Evolutionary conservation across 1,139 yeast genomes (phyloP).

Genomic region (Pichia sorboxylosa): DNA sequence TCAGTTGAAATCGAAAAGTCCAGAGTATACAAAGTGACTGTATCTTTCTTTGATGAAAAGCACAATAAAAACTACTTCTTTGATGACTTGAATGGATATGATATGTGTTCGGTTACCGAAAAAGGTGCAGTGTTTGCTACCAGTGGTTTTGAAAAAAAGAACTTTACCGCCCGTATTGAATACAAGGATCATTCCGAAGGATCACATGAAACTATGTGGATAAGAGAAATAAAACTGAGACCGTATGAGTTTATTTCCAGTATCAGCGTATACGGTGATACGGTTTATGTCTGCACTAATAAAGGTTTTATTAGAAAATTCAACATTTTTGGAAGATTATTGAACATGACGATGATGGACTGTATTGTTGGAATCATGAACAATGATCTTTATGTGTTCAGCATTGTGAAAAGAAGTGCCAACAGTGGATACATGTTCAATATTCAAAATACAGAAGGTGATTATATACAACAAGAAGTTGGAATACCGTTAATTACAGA

Average conservation of each 20-base stretch:
- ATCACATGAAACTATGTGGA: constrained; percentile 29
- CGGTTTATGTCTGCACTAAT: constrained; percentile 39
- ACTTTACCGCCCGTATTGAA: constrained; percentile 23
- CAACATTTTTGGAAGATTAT: constrained; percentile 45
- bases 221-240: constrained; percentile 27
- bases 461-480: constrained; percentile 27
- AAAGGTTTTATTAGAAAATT: constrained; percentile 45
- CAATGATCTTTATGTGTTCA: constrained; percentile 33
- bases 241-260: constrained; percentile 34
- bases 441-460: constrained; percentile 28
- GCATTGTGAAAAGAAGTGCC: constrained; percentile 30
- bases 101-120: constrained; percentile 62
- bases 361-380: constrained; percentile 50
- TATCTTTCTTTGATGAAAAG: constrained; percentile 75
- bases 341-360: constrained; percentile 37
- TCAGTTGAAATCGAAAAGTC: constrained; percentile 45
- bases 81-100: constrained; percentile 60
- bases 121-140: constrained; percentile 57
- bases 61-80: constrained; percentile 78
- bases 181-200: constrained; percentile 31
- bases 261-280: constrained; percentile 29
- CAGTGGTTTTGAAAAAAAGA: constrained; percentile 23
- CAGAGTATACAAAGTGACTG: constrained; percentile 40
- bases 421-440: constrained; percentile 25
- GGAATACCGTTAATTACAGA: constrained; percentile 24